A percentile compares a stretch with the other conserved stretches of the same genome.
Conservation (phyloP, 2,329 filamentous ascomycete species). For the Exserohilum rostratum region DNA sequence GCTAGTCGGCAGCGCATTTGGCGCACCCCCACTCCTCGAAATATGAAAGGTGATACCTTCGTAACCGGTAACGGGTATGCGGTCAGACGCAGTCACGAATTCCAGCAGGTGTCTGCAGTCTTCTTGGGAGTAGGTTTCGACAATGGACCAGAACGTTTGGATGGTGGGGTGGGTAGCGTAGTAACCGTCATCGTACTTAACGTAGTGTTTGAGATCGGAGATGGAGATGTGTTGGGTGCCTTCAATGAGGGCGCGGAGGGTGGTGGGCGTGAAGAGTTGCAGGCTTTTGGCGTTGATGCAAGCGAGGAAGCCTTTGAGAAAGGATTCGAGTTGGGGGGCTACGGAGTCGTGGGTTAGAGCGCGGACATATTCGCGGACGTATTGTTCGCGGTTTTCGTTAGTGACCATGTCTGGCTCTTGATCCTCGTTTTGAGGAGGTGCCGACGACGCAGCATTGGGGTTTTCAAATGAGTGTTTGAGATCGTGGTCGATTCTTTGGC, state of each 20-base stretch:
- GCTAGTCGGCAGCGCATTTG: constrained; percentile 74
- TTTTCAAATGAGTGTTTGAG: constrained; percentile 49
- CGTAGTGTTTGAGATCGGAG: constrained; percentile 69
- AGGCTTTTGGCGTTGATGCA: constrained; percentile 76
- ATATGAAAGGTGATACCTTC: constrained; percentile 83
- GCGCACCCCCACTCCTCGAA: constrained; percentile 72
- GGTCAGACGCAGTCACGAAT: constrained; percentile 92
- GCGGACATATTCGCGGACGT: constrained; percentile 79
- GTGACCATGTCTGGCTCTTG: constrained; percentile 75
- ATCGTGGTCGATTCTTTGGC: constrained; percentile 59
- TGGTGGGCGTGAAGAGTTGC: constrained; percentile 48
- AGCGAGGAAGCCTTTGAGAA: constrained; percentile 77
- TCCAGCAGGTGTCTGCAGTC: constrained; percentile 81
- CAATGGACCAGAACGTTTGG: constrained; percentile 82
- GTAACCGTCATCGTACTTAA: constrained; percentile 82
- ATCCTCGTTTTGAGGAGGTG: not conserved
- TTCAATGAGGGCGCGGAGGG: constrained; percentile 78
- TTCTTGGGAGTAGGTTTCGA: constrained; percentile 68
- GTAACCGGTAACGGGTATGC: constrained; percentile 86
- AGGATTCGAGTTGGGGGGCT: constrained; percentile 81
- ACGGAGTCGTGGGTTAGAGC: constrained; percentile 6
- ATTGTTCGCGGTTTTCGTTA: constrained; percentile 76
- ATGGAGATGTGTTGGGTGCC: constrained; percentile 83
- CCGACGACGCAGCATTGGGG: too few relatives aligned
- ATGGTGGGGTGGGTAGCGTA: constrained; percentile 72